A percentile compares a stretch with the other conserved stretches of the same genome.
These are phyloP conservation scores for Trametes coccinea DNA, from an alignment of 768 basidiomycete species.

Conservation along the genomic window DNA sequence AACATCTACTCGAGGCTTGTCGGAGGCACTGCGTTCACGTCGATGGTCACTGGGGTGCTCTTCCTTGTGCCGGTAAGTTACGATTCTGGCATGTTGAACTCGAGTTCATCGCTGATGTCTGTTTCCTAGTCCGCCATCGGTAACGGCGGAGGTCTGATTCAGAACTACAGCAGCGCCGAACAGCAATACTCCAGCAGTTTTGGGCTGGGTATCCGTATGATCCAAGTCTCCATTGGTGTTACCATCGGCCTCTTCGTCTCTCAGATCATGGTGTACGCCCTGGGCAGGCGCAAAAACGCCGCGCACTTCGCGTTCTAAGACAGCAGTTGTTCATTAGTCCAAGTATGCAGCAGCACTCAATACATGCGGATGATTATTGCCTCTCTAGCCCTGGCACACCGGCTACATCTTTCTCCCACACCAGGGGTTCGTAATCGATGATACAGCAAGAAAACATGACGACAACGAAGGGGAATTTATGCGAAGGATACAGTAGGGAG, in stretches of 20 bases:
- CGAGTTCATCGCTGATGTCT: background rate
- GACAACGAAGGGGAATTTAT: conserved; percentile 11
- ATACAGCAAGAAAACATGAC: conserved; percentile 21
- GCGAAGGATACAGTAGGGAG: conserved; percentile 5
- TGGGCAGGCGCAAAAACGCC: conserved; percentile 71
- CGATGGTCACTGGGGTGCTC: conserved; percentile 92
- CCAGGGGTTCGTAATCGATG: background rate
- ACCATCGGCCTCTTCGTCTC: conserved; percentile 84
- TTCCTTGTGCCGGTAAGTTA: conserved; percentile 81
- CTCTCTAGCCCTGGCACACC: background rate
- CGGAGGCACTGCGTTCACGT: conserved; percentile 82
- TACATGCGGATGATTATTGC: conserved; percentile 1
- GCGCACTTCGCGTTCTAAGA: conserved; percentile 72
- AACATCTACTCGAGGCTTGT: conserved; percentile 78
- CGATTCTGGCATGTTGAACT: conserved; percentile 1
- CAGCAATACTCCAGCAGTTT: conserved; percentile 78
- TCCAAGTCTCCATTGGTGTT: conserved; percentile 81
- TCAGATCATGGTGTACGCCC: conserved; percentile 76
- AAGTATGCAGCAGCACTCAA: background rate
- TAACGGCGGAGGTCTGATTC: conserved; percentile 68
- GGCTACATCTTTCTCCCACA: background rate
- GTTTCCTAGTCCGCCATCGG: conserved; percentile 66
- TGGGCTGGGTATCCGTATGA: conserved; percentile 79
- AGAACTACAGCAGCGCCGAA: conserved; percentile 58
- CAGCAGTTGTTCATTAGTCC: background rate